Conservation (phyloP, 2,329 filamentous ascomycete genomes). For the Cercospora brassicicola region DNA sequence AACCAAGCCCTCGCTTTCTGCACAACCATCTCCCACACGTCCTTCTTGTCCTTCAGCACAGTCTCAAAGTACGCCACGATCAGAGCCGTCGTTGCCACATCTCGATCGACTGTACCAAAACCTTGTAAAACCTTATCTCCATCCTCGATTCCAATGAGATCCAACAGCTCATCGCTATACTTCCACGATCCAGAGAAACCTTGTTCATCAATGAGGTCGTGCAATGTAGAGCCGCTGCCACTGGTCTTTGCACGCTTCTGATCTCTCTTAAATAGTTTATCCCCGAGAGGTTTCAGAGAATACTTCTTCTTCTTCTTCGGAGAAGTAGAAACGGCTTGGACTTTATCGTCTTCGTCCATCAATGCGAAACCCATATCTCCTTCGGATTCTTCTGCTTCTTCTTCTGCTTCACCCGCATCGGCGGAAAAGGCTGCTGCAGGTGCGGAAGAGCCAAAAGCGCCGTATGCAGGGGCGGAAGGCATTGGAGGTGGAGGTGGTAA, state of each 20-base stretch:
- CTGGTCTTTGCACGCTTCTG: not conserved
- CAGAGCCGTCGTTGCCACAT: conserved; percentile 42
- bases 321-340: not conserved
- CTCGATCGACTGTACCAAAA: conserved; percentile 17
- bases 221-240: conserved; percentile 33
- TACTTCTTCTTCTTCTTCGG: conserved; percentile 5
- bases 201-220: conserved; percentile 56
- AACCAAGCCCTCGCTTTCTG: conserved; percentile 54
- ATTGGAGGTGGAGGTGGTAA: not conserved
- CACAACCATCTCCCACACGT: conserved; percentile 64
- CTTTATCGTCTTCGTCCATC: conserved; percentile 15
- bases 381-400: conserved; percentile 18
- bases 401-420: not conserved
- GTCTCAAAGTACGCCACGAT: conserved; percentile 54
- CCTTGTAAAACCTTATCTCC: not conserved
- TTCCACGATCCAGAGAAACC: conserved; percentile 58
- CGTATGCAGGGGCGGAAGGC: not conserved
- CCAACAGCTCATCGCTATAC: conserved; percentile 30
- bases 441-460: not conserved
- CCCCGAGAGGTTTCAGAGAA: not conserved
- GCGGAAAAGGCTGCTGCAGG: not conserved
- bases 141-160: conserved; percentile 26
- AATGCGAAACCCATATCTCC: conserved; percentile 28
- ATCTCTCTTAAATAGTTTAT: not conserved
- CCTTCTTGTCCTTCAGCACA: conserved; percentile 49